These are phyloP conservation scores for Globisporangium barbulae DNA, from an alignment of 352 stramenopile genomes.

Conservation along the genomic window DNA sequence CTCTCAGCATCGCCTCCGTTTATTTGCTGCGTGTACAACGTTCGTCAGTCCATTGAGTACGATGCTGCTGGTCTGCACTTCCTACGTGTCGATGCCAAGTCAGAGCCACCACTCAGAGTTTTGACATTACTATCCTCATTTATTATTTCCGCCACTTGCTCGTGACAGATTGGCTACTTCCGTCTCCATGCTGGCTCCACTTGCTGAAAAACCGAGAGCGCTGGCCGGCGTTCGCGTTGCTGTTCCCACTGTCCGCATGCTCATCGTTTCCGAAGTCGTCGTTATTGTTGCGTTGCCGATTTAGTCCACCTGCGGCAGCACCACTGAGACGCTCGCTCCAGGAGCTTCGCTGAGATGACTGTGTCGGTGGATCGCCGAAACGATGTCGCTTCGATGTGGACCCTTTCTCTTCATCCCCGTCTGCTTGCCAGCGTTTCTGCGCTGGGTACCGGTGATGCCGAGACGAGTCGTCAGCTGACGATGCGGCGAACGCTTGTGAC, in stretches of 20 bases:
- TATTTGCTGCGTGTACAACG: no score
- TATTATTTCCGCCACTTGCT: slow-evolving; percentile 15
- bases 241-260: background rate
- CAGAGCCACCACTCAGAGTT: no score
- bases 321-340: slow-evolving; percentile 18
- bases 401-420: background rate
- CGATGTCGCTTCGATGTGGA: slow-evolving; percentile 4
- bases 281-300: background rate
- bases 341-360: slow-evolving; percentile 2
- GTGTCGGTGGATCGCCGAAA: background rate
- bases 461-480: slow-evolving; percentile 1
- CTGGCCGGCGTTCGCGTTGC: background rate
- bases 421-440: slow-evolving; percentile 13
- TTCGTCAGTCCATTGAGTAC: no score
- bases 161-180: slow-evolving; percentile 12
- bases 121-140: background rate
- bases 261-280: slow-evolving; percentile 1
- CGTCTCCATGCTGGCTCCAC: slow-evolving; percentile 8
- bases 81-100: no score
- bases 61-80: no score
- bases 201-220: slow-evolving; percentile 13
- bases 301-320: background rate
- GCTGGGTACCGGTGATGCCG: slow-evolving; percentile 4
- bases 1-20: no score
- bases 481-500: background rate